phyloP scores from a whole-genome alignment of 2,329 filamentous ascomycete genomes.

The Penicillium brasilianum region DNA sequence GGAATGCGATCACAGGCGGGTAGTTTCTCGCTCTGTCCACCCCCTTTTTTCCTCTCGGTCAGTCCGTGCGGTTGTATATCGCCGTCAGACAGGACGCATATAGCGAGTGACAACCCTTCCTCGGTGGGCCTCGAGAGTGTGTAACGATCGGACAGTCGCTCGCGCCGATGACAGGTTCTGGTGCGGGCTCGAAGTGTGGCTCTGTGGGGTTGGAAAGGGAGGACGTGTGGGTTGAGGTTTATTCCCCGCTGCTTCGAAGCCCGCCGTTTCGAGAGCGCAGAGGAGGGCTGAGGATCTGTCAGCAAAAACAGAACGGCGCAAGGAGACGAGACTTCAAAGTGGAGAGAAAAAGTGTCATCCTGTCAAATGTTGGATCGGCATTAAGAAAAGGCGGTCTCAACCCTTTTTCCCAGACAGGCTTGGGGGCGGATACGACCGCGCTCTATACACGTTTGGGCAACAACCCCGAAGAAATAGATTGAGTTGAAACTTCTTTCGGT shows the following conservation, averaged over 20 bases:
- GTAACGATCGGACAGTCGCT: slow-evolving; percentile 14
- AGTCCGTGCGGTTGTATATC: slow-evolving; percentile 1
- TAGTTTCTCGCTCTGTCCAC: neutral
- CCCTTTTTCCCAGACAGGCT: slow-evolving; percentile 20
- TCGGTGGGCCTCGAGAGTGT: slow-evolving; percentile 1
- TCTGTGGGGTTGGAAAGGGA: slow-evolving; percentile 8
- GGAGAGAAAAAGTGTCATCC: slow-evolving; percentile 21
- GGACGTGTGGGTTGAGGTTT: slow-evolving; percentile 8
- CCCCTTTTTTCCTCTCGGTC: slow-evolving; percentile 7
- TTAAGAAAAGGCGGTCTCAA: slow-evolving; percentile 31
- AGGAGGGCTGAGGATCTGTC: slow-evolving; percentile 1
- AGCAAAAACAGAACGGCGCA: slow-evolving; percentile 2
- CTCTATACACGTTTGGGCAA: slow-evolving; percentile 7
- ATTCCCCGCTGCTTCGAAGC: slow-evolving; percentile 16
- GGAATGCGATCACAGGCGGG: slow-evolving; percentile 1
- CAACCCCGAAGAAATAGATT: slow-evolving; percentile 4
- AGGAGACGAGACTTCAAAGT: neutral
- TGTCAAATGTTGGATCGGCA: slow-evolving; percentile 27
- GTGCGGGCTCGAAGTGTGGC: slow-evolving; percentile 18
- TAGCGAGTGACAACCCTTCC: neutral
- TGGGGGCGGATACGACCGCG: slow-evolving; percentile 17
- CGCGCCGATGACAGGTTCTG: slow-evolving; percentile 16
- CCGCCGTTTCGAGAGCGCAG: slow-evolving; percentile 5
- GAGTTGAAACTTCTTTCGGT: neutral
- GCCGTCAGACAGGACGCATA: slow-evolving; percentile 9